Conservation (phyloP, 2,329 filamentous ascomycete genomes). For the Alternaria sp. region DNA sequence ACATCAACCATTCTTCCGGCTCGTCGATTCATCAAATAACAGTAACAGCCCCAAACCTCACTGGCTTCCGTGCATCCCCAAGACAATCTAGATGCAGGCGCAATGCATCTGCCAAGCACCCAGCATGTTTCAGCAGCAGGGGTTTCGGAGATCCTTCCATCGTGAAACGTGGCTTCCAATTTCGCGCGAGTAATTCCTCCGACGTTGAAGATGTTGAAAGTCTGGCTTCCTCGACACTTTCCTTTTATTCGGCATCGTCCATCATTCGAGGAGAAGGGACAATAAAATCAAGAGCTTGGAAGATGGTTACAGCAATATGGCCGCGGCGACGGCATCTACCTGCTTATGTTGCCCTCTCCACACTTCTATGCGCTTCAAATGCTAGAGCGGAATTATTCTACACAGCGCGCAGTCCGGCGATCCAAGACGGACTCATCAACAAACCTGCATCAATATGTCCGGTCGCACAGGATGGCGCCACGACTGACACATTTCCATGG, state of each 20-base stretch:
- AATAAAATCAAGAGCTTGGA: not conserved
- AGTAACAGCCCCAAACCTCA: slow-evolving; percentile 4
- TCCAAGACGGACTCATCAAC: slow-evolving; percentile 32
- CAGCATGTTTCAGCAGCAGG: slow-evolving; percentile 24
- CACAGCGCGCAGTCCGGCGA: slow-evolving; percentile 26
- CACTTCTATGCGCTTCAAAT: slow-evolving; percentile 11
- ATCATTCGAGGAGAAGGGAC: not conserved
- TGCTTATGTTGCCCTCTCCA: slow-evolving; percentile 4
- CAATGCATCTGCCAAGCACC: slow-evolving; percentile 17
- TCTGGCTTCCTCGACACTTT: not conserved
- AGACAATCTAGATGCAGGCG: slow-evolving; percentile 12
- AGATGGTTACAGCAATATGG: slow-evolving; percentile 8
- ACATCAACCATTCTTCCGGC: slow-evolving; percentile 24
- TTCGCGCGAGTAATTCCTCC: not conserved
- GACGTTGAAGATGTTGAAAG: not conserved
- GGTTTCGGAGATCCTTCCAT: slow-evolving; percentile 18
- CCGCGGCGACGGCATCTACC: slow-evolving; percentile 3
- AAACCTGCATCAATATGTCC: slow-evolving; percentile 29
- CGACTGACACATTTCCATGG: slow-evolving; percentile 40
- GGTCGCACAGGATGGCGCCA: slow-evolving; percentile 33
- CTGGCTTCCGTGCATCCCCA: slow-evolving; percentile 1
- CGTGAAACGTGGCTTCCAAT: slow-evolving; percentile 32
- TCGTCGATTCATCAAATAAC: slow-evolving; percentile 12
- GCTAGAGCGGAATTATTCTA: slow-evolving; percentile 26
- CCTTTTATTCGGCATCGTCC: not conserved